A percentile compares a stretch with the other conserved stretches of the same genome.
Conservation (phyloP, 1,284 basidiomycete species). For the Apiotrichum sp. region DNA sequence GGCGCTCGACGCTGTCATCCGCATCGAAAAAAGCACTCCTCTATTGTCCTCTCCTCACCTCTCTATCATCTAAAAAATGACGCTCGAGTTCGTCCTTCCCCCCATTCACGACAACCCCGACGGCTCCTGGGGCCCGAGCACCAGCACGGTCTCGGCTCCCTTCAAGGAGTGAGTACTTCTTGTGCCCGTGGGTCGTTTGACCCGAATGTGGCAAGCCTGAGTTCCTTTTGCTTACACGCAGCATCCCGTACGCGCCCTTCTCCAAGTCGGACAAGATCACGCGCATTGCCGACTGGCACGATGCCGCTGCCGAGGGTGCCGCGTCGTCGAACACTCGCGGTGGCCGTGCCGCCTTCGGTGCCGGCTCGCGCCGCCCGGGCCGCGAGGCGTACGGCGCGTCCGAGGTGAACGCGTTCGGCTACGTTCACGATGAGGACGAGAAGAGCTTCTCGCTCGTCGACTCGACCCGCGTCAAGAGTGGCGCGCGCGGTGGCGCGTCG, state of each 20-base stretch:
- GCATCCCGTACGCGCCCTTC: conserved; percentile 92
- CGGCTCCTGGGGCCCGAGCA: conserved; percentile 48
- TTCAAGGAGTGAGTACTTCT: conserved; percentile 45
- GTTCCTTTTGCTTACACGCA: conserved; percentile 13
- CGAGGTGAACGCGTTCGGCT: conserved; percentile 90
- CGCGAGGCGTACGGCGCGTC: conserved; percentile 49
- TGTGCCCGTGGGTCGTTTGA: neutral
- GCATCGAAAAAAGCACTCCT: neutral
- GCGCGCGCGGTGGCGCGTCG: conserved; percentile 60
- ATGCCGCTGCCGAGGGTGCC: conserved; percentile 53
- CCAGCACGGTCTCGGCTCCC: conserved; percentile 39
- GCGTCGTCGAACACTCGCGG: conserved; percentile 55
- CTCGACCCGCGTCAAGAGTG: conserved; percentile 48
- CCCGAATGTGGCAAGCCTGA: no score
- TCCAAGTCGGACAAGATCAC: conserved; percentile 98
- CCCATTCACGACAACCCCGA: conserved; percentile 47
- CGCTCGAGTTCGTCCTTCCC: conserved; percentile 43
- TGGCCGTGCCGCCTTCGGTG: conserved; percentile 20
- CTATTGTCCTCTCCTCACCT: neutral
- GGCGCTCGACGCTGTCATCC: no score
- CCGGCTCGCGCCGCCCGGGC: conserved; percentile 35
- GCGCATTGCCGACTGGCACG: conserved; percentile 95
- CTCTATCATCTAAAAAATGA: conserved; percentile 22
- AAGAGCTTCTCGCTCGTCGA: conserved; percentile 96
- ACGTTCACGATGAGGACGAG: conserved; percentile 98